Base-by-base conservation (phyloP, 371 early-diverging fungal genomes). In the Mortierella sp. region DNA sequence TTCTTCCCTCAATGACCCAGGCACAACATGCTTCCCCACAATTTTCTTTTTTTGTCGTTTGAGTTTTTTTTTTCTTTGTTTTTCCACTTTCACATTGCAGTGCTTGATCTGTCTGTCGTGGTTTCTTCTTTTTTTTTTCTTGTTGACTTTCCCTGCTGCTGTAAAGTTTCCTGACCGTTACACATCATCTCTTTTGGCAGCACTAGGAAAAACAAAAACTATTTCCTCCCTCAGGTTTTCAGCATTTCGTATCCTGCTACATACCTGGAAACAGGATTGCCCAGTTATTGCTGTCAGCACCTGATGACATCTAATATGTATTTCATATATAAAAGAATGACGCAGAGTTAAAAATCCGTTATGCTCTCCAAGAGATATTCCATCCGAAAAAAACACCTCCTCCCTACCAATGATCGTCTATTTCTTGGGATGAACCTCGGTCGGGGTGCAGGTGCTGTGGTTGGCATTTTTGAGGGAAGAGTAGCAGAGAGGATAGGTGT, bases 221-320 rank as follows among this genome's bases (percentile, higher is more conserved):
- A 50, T 31, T 49, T 50, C n/a, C n/a, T n/a, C n/a, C n/a, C n/a
- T n/a, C n/a, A n/a, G n/a, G n/a, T n/a, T n/a, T n/a, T n/a, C n/a
- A n/a, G n/a, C n/a, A n/a, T n/a, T n/a, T n/a, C n/a, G n/a, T n/a
- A n/a, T n/a, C n/a, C n/a, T n/a, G 49, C 8, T 21, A 28, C 50
- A 27, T 64, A 76, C 76, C 76, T 61, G 76, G 76, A 49, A 76
- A 76, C 30, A 76, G 56, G 49, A 76, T 76, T 19, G 76, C 76
- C 69, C 70, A 60, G 43, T 76, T 76, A 43, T 64, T 65, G 44
- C 60, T 72, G 17, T 62, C 58, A 21, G 62, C 58, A n/a, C 72
- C 73, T 17, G 58, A 51, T 4, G 73, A 72, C 47, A 52, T 72
- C 73, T 72, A 62, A 49, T 23, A 15, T 37, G 37, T 14, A 37